Base-by-base conservation (phyloP, 2,329 filamentous ascomycete genomes). In the Exophiala spinifera region DNA sequence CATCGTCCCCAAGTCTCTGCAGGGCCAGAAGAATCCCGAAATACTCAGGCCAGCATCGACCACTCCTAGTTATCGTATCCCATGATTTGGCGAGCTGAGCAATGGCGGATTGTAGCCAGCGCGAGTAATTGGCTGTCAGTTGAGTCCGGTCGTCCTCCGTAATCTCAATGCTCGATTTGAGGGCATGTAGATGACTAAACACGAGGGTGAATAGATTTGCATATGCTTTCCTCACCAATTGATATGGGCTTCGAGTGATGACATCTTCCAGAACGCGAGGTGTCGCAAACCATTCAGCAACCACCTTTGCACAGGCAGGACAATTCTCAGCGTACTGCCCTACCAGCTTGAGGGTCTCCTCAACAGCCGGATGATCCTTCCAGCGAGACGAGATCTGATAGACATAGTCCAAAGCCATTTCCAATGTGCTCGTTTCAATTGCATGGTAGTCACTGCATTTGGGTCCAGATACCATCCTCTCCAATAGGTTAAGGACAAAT, bases 351-450 rank as follows among this genome's bases (percentile, higher is more conserved):
- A 79, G 69, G 49, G 82, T 81, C 7, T 71, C 67, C 1, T 79
- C 75, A 34, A 88, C 84, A 39, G 87, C 81, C 0, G 84, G 79
- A 1, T 81, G 66, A 37, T 91, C 87, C 67, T 87, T 89, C 3
- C 82, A 79, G 53, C 89, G 82, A 43, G 86, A 82, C 11, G 88
- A 80, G 39, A 95, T 78, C 65, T 92, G 87, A 62, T 91, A 87
- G 34, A 95, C 72, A 62, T 92, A 88, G 53, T 79, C 75, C 47
- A 80, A 60, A 8, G 71, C 70, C 49, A 77, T 69, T 33, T 66
- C 67, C 23, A 78, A 67, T 21, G 70, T 69, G 25, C 67, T 65
- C 36, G 70, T 70, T 59, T 82, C 79, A 34, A 79, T 61, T 6
- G 60, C 65, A 49, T 75, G 72, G 14, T 78, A 70, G 13, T 72